Base-by-base conservation (phyloP, 805 yeast species). In the Scheffersomyces stipitis region DNA sequence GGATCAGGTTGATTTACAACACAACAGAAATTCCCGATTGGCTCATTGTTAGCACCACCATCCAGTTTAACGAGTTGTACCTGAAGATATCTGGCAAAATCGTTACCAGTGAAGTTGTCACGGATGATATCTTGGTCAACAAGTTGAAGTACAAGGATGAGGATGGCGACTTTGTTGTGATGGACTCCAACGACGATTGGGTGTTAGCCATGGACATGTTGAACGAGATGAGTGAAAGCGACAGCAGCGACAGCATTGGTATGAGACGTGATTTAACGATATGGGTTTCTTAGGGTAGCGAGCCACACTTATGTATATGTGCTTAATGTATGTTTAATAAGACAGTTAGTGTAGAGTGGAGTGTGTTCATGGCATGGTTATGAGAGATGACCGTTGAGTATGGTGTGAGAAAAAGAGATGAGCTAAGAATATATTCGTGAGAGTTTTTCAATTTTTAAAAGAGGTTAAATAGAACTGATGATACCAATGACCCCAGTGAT, bases 101-200 rank as follows among this genome's bases (percentile, higher is more conserved):
- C 37, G 66, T 78, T 28, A 51, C 71, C 26, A 72, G 77, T 54
- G 64, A 68, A 8, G 18, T 24, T 6, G 67, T 87, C 38, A 64
- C 75, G 31, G 75, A 68, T 30, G 78, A 79, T 41, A 76, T 87
- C 5, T 46, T 57, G 34, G 67, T 66, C 17, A 62, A 56, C 57
- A 75, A 83, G 51, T 71, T 93, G 42, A 82, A 81, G 59, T 91
- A 88, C 57, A 80, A 80, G 56, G 99, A 93, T 60, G 99, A 93
- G 62, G 99, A 93, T 57, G 96, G 95, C 13, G 99, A 93, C 58
- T 83, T 78, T 56, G 95, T 93, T 29, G 80, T 85, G 32, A 78
- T 91, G 62, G 85, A 81, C 47, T 78, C 88, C 22, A 84, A 83
- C 44, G 97, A 91, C 35, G 98, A 91, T 57, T 85, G 96, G 86